phyloP scores from a whole-genome alignment of 2,329 filamentous ascomycete genomes.

The Aspergillus hortae region DNA sequence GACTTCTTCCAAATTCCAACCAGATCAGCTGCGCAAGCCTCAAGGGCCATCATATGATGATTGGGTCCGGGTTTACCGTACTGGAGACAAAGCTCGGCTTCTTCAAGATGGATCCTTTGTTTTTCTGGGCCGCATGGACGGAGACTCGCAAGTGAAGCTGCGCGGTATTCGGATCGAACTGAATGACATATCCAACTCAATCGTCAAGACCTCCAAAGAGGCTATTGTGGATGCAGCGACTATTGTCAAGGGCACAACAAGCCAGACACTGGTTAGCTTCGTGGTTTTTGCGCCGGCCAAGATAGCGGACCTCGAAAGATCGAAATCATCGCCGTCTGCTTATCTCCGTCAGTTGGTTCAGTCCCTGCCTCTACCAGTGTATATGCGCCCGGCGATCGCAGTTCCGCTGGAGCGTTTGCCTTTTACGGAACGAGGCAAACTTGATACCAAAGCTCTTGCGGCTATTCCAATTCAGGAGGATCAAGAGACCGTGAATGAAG shows the following conservation, averaged over 20 bases:
- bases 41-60: background rate
- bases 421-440: constrained; percentile 14
- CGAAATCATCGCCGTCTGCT: constrained; percentile 9
- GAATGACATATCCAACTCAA: constrained; percentile 37
- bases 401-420: no score
- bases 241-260: constrained; percentile 12
- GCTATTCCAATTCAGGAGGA: background rate
- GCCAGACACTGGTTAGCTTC: no score
- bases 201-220: constrained; percentile 23
- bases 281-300: constrained; percentile 30
- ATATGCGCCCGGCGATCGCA: no score
- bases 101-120: constrained; percentile 17
- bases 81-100: constrained; percentile 21
- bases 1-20: constrained; percentile 6
- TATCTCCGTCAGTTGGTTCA: no score
- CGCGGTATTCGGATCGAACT: constrained; percentile 40
- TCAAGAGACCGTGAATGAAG: background rate
- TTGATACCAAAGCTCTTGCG: constrained; percentile 4
- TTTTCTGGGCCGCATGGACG: constrained; percentile 17
- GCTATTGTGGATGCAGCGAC: constrained; percentile 23
- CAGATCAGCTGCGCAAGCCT: background rate
- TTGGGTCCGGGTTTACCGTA: constrained; percentile 19
- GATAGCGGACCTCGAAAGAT: constrained; percentile 23
- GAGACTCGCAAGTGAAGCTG: constrained; percentile 18
- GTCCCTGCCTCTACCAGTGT: no score